These are phyloP conservation scores for Parastagonospora nodorum DNA, from an alignment of 2,329 filamentous ascomycete species.

Conservation along the genomic window DNA sequence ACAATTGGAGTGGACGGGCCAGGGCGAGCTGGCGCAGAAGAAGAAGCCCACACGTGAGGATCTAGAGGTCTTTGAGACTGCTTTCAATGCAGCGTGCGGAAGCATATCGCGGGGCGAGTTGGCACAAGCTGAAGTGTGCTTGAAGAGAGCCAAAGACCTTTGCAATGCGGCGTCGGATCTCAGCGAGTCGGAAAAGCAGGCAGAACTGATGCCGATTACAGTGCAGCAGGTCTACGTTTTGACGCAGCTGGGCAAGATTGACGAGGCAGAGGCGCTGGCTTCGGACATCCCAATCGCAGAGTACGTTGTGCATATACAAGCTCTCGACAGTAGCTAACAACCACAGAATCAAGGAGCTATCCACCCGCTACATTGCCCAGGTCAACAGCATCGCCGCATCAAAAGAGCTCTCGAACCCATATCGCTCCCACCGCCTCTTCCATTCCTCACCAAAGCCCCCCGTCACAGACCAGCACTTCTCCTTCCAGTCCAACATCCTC, in stretches of 20 bases:
- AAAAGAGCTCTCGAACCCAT: slow-evolving; percentile 64
- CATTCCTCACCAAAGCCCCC: slow-evolving; percentile 59
- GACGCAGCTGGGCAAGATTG: slow-evolving; percentile 66
- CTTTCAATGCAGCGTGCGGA: slow-evolving; percentile 78
- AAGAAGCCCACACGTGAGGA: slow-evolving; percentile 65
- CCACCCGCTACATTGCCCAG: slow-evolving; percentile 68
- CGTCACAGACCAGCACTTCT: slow-evolving; percentile 69
- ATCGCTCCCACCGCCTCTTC: slow-evolving; percentile 66
- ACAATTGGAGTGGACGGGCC: slow-evolving; percentile 72
- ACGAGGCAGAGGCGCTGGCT: slow-evolving; percentile 68
- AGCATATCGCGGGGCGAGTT: slow-evolving; percentile 73
- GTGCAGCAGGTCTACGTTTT: slow-evolving; percentile 78
- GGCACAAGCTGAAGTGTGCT: slow-evolving; percentile 65
- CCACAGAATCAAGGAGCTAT: slow-evolving; percentile 67
- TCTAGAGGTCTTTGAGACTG: slow-evolving; percentile 77
- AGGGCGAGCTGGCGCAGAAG: slow-evolving; percentile 56
- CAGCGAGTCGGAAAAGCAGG: slow-evolving; percentile 72
- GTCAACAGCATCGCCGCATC: slow-evolving; percentile 65
- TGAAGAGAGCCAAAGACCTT: slow-evolving; percentile 72
- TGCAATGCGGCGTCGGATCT: slow-evolving; percentile 77
- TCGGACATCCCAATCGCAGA: slow-evolving; percentile 64
- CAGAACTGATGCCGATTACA: slow-evolving; percentile 75
- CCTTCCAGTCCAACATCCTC: slow-evolving; percentile 69
- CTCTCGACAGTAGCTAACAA: slow-evolving; percentile 12
- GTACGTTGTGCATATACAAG: slow-evolving; percentile 51